Conservation (phyloP, 2,329 filamentous ascomycete species). For the Fusarium sp. region DNA sequence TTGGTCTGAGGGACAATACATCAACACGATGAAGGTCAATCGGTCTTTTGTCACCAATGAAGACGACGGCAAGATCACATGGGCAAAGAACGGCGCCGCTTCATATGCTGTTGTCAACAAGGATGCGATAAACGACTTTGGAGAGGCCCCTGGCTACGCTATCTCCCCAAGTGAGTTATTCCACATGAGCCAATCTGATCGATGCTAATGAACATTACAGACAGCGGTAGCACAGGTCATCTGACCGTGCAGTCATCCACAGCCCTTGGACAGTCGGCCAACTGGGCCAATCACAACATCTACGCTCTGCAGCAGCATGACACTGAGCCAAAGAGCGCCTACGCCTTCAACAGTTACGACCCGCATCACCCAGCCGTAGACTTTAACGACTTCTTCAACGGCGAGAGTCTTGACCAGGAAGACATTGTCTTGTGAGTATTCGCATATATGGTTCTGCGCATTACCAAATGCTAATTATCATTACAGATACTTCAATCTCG, state of each 20-base stretch:
- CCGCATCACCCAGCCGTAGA: slow-evolving; percentile 56
- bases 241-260: slow-evolving; percentile 63
- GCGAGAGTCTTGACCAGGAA: slow-evolving; percentile 29
- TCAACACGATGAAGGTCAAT: slow-evolving; percentile 66
- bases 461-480: neutral
- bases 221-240: slow-evolving; percentile 48
- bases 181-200: neutral
- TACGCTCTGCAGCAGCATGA: slow-evolving; percentile 65
- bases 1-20: slow-evolving; percentile 61
- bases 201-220: slow-evolving; percentile 7
- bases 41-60: slow-evolving; percentile 59
- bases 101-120: slow-evolving; percentile 66
- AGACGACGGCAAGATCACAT: slow-evolving; percentile 60
- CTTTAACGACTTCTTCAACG: slow-evolving; percentile 28
- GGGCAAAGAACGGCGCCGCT: slow-evolving; percentile 60
- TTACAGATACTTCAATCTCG: slow-evolving; percentile 28
- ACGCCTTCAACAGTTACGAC: slow-evolving; percentile 61
- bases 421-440: slow-evolving; percentile 29
- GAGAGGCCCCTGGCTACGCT: slow-evolving; percentile 62
- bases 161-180: slow-evolving; percentile 24
- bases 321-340: slow-evolving; percentile 61
- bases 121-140: slow-evolving; percentile 61
- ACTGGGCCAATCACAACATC: slow-evolving; percentile 65
- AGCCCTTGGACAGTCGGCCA: slow-evolving; percentile 58
- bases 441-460: too few relatives aligned